Base-by-base conservation (phyloP, 345 rosid genomes). In the Linum usitatissimum region DNA sequence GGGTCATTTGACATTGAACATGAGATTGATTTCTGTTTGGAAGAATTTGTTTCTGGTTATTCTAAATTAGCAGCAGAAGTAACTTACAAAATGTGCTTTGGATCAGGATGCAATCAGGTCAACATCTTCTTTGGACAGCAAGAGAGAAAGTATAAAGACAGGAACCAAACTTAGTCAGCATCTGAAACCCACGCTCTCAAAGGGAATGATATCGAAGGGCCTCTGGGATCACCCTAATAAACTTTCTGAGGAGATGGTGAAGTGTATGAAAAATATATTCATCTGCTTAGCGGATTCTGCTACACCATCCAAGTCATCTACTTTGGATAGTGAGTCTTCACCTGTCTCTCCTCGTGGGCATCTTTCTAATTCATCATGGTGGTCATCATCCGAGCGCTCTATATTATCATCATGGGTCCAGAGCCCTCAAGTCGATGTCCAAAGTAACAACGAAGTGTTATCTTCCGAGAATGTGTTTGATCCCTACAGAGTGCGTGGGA, bases 291-390 rank as follows among this genome's bases (percentile, higher is more conserved):
- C 68, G 17, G 68, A 70, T 60, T n/a, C 64, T 60, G 54, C 73
- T 59, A 10, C 54, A 14, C 68, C 65, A 59, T 70, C 73, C 28
- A 64, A 21, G 56, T 64, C 68, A 59, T 70, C 64, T 59, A 14
- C 61, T 9, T 18, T 64, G 38, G 82, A 80, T 63, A 80, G 80
- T 78, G 83, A 84, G 9, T 76, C 74, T 78, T 87, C 86, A 49
- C 65, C 68, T 12, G 64, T 64, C 15, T 70, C 68, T 40, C 68
- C 68, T 10, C 59, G 42, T 20, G 73, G 73, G 55, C 60, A 64
- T 60, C 59, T 70, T 28, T 64, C 68, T 55, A 90, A 72, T 77
- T 80, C 87, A 64, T 85, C 87, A 1, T 85, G 93, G 95, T 67
- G 57, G 64, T 70, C 67, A 30, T 53, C 68, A 12, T 70, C 73